These are phyloP conservation scores for Rhexocercosporidium sp. DNA, from an alignment of 2,329 filamentous ascomycete genomes.

Conservation along the genomic window DNA sequence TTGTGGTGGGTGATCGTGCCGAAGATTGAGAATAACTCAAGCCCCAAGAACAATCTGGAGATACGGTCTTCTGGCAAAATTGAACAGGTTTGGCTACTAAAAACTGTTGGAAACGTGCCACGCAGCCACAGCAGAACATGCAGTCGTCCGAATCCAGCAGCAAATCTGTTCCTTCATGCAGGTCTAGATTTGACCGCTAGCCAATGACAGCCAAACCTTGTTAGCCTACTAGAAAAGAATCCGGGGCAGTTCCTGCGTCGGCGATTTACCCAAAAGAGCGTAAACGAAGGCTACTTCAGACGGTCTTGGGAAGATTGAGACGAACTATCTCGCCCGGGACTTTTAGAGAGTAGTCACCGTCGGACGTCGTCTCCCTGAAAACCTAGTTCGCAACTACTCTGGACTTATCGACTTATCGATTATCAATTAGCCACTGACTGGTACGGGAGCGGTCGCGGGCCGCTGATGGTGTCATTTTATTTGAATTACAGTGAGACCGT, in stretches of 20 bases:
- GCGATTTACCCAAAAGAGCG: conserved; percentile 17
- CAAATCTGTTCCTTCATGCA: conserved; percentile 30
- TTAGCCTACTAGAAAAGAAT: conserved; percentile 21
- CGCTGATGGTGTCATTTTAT: conserved; percentile 28
- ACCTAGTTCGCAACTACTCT: neutral
- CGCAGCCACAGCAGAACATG: conserved; percentile 16
- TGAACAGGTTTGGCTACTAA: neutral
- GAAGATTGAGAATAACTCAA: neutral
- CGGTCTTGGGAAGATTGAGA: conserved; percentile 9
- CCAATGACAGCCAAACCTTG: conserved; percentile 17
- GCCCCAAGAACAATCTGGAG: neutral
- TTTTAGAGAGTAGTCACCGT: neutral
- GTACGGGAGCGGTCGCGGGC: conserved; percentile 23
- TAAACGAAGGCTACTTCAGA: neutral
- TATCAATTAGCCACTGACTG: conserved; percentile 12
- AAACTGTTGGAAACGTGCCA: conserved; percentile 20
- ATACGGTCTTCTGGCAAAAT: neutral
- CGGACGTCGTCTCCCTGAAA: neutral
- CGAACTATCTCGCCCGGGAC: conserved; percentile 10
- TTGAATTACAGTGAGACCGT: conserved; percentile 13
- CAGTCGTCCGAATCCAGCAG: conserved; percentile 24
- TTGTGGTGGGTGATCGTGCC: neutral
- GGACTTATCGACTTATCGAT: conserved; percentile 9
- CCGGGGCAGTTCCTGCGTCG: conserved; percentile 21
- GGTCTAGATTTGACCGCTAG: conserved; percentile 15